phyloP scores from a whole-genome alignment of 1,284 basidiomycete species.

The Leccinum pallidistipes region DNA sequence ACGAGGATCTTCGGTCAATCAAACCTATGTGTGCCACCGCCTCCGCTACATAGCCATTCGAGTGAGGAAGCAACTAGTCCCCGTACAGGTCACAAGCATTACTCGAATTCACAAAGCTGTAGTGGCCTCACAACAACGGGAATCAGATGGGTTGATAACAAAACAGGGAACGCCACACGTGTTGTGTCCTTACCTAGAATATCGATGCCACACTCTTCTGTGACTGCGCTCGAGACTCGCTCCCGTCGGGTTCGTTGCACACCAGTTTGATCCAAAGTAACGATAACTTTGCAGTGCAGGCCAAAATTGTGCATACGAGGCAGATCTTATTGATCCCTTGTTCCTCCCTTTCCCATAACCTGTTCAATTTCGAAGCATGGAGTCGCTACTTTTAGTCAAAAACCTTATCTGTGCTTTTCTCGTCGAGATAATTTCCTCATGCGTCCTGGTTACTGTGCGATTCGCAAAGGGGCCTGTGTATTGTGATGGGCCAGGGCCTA shows the following conservation, averaged over 20 bases:
- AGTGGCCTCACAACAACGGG: neutral
- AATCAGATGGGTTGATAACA: neutral
- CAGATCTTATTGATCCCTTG: slow-evolving; percentile 26
- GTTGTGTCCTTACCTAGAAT: neutral
- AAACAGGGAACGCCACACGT: slow-evolving; percentile 4
- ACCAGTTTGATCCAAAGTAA: slow-evolving; percentile 1
- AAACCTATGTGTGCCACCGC: neutral
- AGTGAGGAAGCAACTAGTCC: neutral
- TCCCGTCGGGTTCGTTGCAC: neutral
- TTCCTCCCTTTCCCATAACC: slow-evolving; percentile 15
- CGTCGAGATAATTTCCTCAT: slow-evolving; percentile 23
- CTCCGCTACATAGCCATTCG: neutral
- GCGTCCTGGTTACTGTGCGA: slow-evolving; percentile 21
- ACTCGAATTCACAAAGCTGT: neutral
- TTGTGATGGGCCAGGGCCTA: slow-evolving; percentile 17
- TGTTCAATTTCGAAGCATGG: slow-evolving; percentile 30
- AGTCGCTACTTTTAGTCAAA: slow-evolving; percentile 29
- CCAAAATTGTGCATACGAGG: slow-evolving; percentile 9
- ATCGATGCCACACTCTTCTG: slow-evolving; percentile 1
- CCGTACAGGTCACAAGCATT: neutral
- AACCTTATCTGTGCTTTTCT: slow-evolving; percentile 31
- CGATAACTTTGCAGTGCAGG: slow-evolving; percentile 4
- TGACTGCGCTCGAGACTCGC: neutral
- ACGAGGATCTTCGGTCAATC: neutral
- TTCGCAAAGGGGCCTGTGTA: slow-evolving; percentile 15